These are phyloP conservation scores for Chytriomyces confervae DNA, from an alignment of 192 early-diverging fungal genomes.

Conservation along the genomic window DNA sequence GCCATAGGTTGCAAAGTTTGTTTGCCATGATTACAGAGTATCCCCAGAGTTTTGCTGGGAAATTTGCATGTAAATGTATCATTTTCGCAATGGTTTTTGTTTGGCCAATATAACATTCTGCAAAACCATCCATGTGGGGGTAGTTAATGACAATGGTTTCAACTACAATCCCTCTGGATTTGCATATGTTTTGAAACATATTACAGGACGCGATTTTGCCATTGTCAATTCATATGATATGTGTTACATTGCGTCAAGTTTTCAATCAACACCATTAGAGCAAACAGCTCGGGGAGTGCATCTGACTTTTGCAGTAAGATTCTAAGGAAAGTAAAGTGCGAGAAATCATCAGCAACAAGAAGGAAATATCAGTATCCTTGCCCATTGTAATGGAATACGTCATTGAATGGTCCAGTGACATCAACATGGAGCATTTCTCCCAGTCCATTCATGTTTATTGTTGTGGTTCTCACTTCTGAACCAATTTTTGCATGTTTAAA, in stretches of 20 bases:
- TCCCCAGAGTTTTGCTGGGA: not conserved
- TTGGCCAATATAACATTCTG: not conserved
- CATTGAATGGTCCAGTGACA: not conserved
- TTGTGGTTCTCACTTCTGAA: not conserved
- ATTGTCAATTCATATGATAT: not conserved
- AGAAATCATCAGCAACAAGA: conserved; percentile 6
- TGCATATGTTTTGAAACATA: not conserved
- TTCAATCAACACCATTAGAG: not conserved
- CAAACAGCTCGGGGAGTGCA: not conserved
- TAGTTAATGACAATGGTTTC: conserved; percentile 14
- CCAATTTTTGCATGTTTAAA: conserved; percentile 7
- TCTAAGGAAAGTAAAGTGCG: not conserved
- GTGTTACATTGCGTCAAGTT: not conserved
- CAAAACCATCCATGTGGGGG: conserved; percentile 9
- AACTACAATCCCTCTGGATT: not conserved
- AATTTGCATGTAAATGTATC: not conserved
- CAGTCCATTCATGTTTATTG: not conserved
- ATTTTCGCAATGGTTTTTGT: not conserved
- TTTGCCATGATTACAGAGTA: not conserved
- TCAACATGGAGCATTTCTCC: conserved; percentile 18
- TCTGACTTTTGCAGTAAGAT: not conserved
- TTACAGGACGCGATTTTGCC: conserved; percentile 3
- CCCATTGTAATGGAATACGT: not conserved
- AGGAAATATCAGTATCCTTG: not conserved
- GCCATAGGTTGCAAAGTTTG: not conserved